Percentiles rank a stretch among this genome's conserved stretches.
These are phyloP conservation scores for Dactylellina sp. DNA, from an alignment of 2,329 filamentous ascomycete species.

Conservation along the genomic window DNA sequence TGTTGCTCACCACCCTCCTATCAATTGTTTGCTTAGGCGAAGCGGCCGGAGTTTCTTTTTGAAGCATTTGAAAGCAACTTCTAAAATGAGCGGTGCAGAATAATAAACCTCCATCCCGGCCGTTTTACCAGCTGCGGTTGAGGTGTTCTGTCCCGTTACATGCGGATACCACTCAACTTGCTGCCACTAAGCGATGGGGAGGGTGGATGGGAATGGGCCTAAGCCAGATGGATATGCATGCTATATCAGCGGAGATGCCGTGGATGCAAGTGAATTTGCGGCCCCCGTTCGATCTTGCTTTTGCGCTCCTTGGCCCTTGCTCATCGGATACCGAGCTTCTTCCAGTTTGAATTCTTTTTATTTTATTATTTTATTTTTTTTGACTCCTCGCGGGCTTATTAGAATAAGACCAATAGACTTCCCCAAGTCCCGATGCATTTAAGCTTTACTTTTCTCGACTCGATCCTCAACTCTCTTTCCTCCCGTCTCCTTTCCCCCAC, in stretches of 20 bases:
- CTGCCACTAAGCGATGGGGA: conserved; percentile 27
- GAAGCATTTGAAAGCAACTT: conserved; percentile 29
- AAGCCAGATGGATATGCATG: conserved; percentile 43
- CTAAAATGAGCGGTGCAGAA: conserved; percentile 47
- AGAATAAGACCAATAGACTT: conserved; percentile 49
- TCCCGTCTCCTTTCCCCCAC: conserved; percentile 26
- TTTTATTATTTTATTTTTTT: too few relatives aligned
- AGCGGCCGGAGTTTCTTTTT: conserved; percentile 23
- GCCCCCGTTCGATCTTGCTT: conserved; percentile 47
- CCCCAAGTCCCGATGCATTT: conserved; percentile 44
- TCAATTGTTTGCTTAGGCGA: conserved; percentile 19
- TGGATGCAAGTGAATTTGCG: conserved; percentile 33
- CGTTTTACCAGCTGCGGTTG: conserved; percentile 34
- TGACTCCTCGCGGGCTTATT: conserved; percentile 24
- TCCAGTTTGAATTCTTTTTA: conserved; percentile 35
- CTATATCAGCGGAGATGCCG: conserved; percentile 55
- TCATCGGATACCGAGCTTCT: conserved; percentile 51
- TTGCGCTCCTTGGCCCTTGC: conserved; percentile 41
- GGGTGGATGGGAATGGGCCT: conserved; percentile 27
- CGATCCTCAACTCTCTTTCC: conserved; percentile 35
- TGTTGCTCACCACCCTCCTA: conserved; percentile 18
- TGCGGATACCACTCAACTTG: conserved; percentile 29
- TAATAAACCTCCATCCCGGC: conserved; percentile 30
- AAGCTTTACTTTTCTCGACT: conserved; percentile 50
- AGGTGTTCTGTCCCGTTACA: conserved; percentile 37